phyloP scores from a whole-genome alignment of 306 rosid species.

The Vicia sativa region DNA sequence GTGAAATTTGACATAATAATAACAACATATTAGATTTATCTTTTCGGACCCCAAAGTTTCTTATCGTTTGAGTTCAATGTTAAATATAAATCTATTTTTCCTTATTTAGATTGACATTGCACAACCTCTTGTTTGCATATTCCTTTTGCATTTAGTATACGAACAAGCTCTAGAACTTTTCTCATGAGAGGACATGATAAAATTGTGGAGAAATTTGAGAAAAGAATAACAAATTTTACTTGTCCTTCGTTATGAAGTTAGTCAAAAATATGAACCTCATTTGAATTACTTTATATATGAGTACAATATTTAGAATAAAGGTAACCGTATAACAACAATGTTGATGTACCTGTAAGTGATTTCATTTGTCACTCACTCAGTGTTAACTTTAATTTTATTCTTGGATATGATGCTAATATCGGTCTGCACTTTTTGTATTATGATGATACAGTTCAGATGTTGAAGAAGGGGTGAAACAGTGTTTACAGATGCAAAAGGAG shows the following conservation, averaged over 20 bases:
- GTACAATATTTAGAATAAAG: constrained; percentile 63
- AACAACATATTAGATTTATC: constrained; percentile 71
- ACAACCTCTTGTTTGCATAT: constrained; percentile 1
- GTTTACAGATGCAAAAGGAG: constrained; percentile 83
- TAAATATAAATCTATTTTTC: constrained; percentile 7
- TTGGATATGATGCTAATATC: constrained; percentile 10
- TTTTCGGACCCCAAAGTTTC: background rate
- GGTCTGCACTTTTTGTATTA: constrained; percentile 30
- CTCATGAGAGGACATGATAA: constrained; percentile 76
- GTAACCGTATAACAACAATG: constrained; percentile 90
- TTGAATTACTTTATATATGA: constrained; percentile 75
- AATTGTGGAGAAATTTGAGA: constrained; percentile 71
- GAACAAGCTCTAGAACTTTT: constrained; percentile 92
- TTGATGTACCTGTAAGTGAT: constrained; percentile 92
- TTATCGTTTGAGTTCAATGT: constrained; percentile 6
- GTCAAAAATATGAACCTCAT: constrained; percentile 91
- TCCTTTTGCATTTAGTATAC: constrained; percentile 51
- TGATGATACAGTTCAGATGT: constrained; percentile 79
- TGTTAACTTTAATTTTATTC: background rate
- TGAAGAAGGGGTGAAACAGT: constrained; percentile 99
- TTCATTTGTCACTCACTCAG: too few relatives aligned
- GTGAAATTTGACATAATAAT: constrained; percentile 72
- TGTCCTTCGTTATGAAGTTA: constrained; percentile 94
- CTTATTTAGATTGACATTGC: background rate
- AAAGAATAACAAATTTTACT: constrained; percentile 77